Evolutionary conservation across 1,284 basidiomycete species (phyloP).

Genomic region (Boletellus sp.): DNA sequence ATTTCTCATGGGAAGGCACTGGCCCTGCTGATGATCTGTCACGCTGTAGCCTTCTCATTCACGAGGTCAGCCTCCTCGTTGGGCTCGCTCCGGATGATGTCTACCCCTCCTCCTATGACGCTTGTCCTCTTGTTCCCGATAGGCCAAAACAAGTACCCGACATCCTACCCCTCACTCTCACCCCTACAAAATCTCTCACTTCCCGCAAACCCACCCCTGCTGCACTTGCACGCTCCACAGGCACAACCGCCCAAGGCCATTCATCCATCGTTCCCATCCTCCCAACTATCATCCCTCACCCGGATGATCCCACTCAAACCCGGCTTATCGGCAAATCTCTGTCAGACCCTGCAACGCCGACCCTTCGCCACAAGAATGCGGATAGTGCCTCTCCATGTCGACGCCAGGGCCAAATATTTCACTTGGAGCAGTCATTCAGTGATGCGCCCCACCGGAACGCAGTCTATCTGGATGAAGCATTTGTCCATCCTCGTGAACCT

Average conservation of each 20-base stretch:
- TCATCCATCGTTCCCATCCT: neutral
- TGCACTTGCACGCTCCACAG: neutral
- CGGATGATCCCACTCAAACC: neutral
- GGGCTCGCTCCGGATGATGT: conserved; percentile 26
- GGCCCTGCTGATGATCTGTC: conserved; percentile 4
- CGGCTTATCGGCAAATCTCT: neutral
- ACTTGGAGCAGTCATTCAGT: conserved; percentile 7
- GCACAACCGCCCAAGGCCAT: neutral
- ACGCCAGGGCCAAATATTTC: conserved; percentile 30
- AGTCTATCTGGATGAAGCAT: conserved; percentile 13
- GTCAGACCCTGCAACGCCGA: conserved; percentile 1
- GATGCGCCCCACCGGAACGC: neutral
- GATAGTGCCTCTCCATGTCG: conserved; percentile 10
- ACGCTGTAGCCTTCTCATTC: conserved; percentile 29
- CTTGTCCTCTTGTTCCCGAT: neutral
- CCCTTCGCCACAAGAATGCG: conserved; percentile 10
- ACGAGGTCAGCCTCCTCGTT: conserved; percentile 33
- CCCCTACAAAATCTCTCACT: conserved; percentile 23
- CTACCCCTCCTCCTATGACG: neutral
- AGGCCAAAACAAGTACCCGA: conserved; percentile 8
- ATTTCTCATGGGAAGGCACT: conserved; percentile 15
- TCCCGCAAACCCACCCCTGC: conserved; percentile 9
- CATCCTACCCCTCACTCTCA: conserved; percentile 18
- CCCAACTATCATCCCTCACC: neutral
- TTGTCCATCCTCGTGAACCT: conserved; percentile 17